These are phyloP conservation scores for Perilla frutescens DNA, from an alignment of 257 asterid species.

Conservation along the genomic window DNA sequence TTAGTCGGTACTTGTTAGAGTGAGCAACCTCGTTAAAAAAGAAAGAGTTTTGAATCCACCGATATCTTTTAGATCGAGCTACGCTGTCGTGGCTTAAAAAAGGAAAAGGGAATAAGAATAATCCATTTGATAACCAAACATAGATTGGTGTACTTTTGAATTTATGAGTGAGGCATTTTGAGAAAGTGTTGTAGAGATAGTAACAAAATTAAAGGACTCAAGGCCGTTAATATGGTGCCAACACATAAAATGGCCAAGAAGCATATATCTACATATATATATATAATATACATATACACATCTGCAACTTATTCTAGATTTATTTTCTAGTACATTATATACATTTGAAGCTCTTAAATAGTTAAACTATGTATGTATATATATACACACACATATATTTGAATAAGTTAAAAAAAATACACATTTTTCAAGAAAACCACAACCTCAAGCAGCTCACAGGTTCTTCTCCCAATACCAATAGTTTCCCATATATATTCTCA, in stretches of 20 bases:
- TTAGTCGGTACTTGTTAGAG: too few species aligned
- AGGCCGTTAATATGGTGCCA: background rate
- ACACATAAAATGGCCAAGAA: background rate
- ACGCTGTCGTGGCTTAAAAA: too few species aligned
- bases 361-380: too few species aligned
- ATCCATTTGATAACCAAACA: too few species aligned
- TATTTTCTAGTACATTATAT: too few species aligned
- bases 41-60: background rate
- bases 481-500: background rate
- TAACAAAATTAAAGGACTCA: background rate
- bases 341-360: background rate
- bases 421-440: constrained; percentile 36
- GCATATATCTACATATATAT: too few species aligned
- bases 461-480: constrained; percentile 17
- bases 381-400: background rate
- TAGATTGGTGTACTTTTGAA: too few species aligned
- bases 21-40: too few species aligned
- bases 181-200: background rate
- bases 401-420: constrained; percentile 18
- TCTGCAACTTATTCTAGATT: background rate
- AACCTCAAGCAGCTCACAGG: constrained; percentile 46
- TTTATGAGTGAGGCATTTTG: too few species aligned
- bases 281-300: background rate
- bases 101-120: too few species aligned
- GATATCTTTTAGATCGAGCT: too few species aligned